phyloP scores from a whole-genome alignment of 2,329 filamentous ascomycete species.

The Exophiala viscosa region DNA sequence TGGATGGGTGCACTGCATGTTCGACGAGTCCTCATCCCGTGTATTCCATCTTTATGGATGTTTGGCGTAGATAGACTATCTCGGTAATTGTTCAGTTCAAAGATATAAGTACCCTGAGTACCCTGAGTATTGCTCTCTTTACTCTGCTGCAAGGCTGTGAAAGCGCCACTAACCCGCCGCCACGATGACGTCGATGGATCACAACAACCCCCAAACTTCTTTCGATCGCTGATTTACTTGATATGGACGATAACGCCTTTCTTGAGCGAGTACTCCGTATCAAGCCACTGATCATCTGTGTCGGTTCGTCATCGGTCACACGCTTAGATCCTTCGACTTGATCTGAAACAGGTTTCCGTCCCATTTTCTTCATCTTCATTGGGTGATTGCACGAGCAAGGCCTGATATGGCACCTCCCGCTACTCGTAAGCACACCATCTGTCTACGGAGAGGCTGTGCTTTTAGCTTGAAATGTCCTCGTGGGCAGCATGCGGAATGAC shows the following conservation, averaged over 20 bases:
- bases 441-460: neutral
- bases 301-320: constrained; percentile 15
- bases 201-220: neutral
- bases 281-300: neutral
- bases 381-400: neutral
- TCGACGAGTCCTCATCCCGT: too few species aligned
- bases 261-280: neutral
- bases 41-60: too few species aligned
- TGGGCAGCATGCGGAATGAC: constrained; percentile 2
- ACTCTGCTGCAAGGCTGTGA: neutral
- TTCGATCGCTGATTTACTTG: neutral
- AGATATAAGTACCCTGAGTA: neutral
- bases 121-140: neutral
- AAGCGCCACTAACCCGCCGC: neutral
- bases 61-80: neutral
- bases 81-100: neutral
- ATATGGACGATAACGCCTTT: neutral
- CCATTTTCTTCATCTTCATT: neutral
- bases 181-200: neutral
- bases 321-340: neutral
- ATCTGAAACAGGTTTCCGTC: constrained; percentile 11
- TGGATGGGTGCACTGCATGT: too few species aligned
- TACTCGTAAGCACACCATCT: neutral
- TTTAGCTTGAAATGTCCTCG: neutral
- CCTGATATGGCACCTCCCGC: too few species aligned